Conservation (phyloP, 352 stramenopile genomes). For the Thalassiosira mediterranea region DNA sequence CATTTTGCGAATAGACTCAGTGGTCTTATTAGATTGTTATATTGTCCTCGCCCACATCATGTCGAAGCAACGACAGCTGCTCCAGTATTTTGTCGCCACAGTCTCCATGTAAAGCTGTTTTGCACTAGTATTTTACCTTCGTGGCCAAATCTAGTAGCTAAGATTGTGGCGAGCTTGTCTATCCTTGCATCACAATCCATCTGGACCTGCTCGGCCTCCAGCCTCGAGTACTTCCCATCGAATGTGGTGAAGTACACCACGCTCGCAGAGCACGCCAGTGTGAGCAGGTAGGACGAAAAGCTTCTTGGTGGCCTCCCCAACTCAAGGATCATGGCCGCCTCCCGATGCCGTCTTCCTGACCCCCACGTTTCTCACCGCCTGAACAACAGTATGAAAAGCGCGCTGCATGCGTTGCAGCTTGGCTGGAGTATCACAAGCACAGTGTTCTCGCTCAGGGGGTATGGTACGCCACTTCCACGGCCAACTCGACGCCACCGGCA, state of each 20-base stretch:
- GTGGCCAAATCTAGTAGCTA: no score
- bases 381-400: constrained; percentile 80
- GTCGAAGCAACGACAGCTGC: no score
- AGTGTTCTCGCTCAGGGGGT: constrained; percentile 82
- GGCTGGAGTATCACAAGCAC: constrained; percentile 84
- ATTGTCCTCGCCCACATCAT: no score
- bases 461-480: constrained; percentile 84
- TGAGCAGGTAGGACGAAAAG: constrained; percentile 80
- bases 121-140: constrained; percentile 18
- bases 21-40: no score
- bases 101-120: not conserved
- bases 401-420: constrained; percentile 78
- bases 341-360: no score
- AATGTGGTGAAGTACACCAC: constrained; percentile 81
- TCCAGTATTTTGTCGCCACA: no score
- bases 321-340: no score
- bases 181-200: no score
- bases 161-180: no score
- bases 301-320: no score
- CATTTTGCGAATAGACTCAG: no score
- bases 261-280: constrained; percentile 58
- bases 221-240: constrained; percentile 68
- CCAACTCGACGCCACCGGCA: constrained; percentile 82
- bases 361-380: constrained; percentile 58
- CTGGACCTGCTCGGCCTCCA: constrained; percentile 59